Percentiles rank a stretch among this genome's conserved stretches.
These are phyloP conservation scores for Phialemoniopsis sp. DNA, from an alignment of 2,329 filamentous ascomycete species.

Conservation along the genomic window DNA sequence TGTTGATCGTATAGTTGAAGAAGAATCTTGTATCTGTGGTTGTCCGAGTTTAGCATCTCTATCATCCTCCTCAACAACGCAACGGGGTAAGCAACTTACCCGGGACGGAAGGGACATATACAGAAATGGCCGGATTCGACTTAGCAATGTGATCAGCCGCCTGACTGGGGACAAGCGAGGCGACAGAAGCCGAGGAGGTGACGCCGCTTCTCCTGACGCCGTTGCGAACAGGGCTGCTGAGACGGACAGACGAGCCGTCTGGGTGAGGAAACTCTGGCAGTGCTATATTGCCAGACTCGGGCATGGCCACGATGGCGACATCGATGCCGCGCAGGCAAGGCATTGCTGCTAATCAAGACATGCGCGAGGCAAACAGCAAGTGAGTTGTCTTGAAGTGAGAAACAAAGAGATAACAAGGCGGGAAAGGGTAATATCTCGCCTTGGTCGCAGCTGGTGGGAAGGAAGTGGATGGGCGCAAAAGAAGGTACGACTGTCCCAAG, in stretches of 20 bases:
- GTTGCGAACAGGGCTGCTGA: constrained; percentile 13
- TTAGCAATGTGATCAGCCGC: constrained; percentile 13
- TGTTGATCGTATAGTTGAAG: constrained; percentile 41
- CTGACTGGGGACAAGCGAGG: constrained; percentile 1
- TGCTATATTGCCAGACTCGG: constrained; percentile 25
- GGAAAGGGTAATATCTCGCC: no score
- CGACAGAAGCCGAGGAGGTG: not conserved
- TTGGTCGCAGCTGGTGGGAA: no score
- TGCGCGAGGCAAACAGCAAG: no score
- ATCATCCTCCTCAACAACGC: no score
- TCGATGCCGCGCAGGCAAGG: constrained; percentile 45
- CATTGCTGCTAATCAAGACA: constrained; percentile 24
- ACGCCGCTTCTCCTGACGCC: not conserved
- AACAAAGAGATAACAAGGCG: no score
- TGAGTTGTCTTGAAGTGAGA: no score
- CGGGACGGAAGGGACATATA: constrained; percentile 52
- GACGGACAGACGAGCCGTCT: constrained; percentile 38
- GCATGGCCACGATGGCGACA: constrained; percentile 30
- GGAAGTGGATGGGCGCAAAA: no score
- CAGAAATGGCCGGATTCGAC: constrained; percentile 39
- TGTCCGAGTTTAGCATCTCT: constrained; percentile 4
- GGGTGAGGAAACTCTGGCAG: constrained; percentile 54
- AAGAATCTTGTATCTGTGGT: constrained; percentile 45
- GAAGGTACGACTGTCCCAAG: no score
- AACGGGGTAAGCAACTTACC: constrained; percentile 27